Conservation (phyloP, 805 yeast species). For the Sugiyamaella qingdaonensis region DNA sequence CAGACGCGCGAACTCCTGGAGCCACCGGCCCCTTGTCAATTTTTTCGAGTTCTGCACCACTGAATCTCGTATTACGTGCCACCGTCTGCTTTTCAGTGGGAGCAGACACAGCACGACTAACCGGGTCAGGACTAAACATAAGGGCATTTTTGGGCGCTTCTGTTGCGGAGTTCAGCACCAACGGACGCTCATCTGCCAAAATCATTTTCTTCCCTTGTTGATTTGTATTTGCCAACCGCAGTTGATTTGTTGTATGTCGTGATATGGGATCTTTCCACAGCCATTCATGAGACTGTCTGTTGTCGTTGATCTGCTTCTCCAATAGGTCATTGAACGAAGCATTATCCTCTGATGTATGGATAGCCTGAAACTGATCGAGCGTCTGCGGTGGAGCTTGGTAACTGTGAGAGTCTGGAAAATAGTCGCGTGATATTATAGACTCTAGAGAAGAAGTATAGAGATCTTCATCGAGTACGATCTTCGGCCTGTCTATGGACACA, state of each 20-base stretch:
- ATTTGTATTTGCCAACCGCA: background rate
- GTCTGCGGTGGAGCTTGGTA: background rate
- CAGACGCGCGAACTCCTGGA: background rate
- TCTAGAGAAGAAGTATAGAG: conserved; percentile 23
- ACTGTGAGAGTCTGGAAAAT: conserved; percentile 4
- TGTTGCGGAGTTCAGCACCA: background rate
- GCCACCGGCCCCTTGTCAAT: background rate
- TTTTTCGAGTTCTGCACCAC: background rate
- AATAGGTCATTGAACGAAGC: conserved; percentile 26
- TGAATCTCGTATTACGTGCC: background rate
- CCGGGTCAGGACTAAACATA: conserved; percentile 5
- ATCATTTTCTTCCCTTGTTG: background rate
- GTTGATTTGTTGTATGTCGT: background rate
- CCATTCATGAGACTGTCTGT: conserved; percentile 22
- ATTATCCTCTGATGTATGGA: conserved; percentile 31
- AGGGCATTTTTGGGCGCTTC: conserved; percentile 5
- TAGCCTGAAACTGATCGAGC: conserved; percentile 25
- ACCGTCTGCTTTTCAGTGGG: background rate
- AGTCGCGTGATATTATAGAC: conserved; percentile 21
- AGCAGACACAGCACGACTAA: background rate
- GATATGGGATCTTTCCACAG: conserved; percentile 15
- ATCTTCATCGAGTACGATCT: conserved; percentile 27
- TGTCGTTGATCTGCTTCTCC: conserved; percentile 20
- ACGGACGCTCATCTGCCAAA: background rate
- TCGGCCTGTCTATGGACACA: conserved; percentile 2